These are phyloP conservation scores for Penicillium desertorum DNA, from an alignment of 495 filamentous ascomycete species.

Conservation along the genomic window DNA sequence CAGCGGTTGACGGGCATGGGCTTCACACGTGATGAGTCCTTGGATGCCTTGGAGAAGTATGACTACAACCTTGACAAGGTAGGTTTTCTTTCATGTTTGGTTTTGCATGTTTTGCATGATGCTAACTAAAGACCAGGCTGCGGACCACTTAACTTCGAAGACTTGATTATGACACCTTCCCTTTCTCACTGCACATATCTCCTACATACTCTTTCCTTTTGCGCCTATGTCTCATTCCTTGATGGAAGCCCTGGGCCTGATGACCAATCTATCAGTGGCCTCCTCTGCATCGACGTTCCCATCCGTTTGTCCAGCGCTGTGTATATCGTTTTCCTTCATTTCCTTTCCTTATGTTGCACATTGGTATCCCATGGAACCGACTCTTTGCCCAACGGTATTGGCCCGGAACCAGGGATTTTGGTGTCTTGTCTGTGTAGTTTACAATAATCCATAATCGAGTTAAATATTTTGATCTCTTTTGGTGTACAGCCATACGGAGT, in stretches of 20 bases:
- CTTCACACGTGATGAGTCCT: slow-evolving; percentile 73
- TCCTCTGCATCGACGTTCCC: slow-evolving; percentile 20
- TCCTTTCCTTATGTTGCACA: slow-evolving; percentile 14
- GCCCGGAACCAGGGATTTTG: slow-evolving; percentile 4
- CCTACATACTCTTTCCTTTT: slow-evolving; percentile 27
- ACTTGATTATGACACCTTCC: slow-evolving; percentile 22
- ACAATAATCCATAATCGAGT: slow-evolving; percentile 26
- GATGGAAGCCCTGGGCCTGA: slow-evolving; percentile 12
- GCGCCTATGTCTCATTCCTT: slow-evolving; percentile 22
- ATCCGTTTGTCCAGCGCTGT: slow-evolving; percentile 23
- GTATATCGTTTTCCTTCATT: slow-evolving; percentile 24
- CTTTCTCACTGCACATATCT: slow-evolving; percentile 28
- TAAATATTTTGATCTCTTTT: neutral
- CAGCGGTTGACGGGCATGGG: slow-evolving; percentile 92
- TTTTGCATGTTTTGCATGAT: neutral
- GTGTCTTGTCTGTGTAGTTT: slow-evolving; percentile 18
- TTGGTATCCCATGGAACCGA: slow-evolving; percentile 7
- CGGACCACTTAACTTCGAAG: slow-evolving; percentile 44
- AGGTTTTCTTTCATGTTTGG: slow-evolving; percentile 33
- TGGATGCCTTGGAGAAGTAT: slow-evolving; percentile 85
- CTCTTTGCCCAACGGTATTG: neutral
- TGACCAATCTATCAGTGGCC: neutral
- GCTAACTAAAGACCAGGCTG: slow-evolving; percentile 33
- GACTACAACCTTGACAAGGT: slow-evolving; percentile 97
- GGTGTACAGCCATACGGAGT: neutral